These are phyloP conservation scores for Aspergillus sp. DNA, from an alignment of 2,329 filamentous ascomycete species.

Conservation along the genomic window DNA sequence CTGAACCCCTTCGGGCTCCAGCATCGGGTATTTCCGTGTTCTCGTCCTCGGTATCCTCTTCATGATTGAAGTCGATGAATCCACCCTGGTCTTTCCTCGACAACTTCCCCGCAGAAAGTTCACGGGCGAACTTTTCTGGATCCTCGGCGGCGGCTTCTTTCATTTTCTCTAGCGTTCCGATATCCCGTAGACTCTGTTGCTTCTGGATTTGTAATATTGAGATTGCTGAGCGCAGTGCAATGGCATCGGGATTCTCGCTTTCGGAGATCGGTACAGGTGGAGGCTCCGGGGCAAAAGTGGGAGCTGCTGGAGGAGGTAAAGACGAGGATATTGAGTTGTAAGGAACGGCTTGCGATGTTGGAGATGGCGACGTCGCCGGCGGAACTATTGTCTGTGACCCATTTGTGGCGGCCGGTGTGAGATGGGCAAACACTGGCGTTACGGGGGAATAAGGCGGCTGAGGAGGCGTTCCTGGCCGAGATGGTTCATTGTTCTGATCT, in stretches of 20 bases:
- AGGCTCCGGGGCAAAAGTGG: constrained; percentile 36
- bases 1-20: constrained; percentile 4
- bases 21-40: constrained; percentile 24
- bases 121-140: constrained; percentile 69
- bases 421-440: constrained; percentile 44
- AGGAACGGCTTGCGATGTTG: constrained; percentile 18
- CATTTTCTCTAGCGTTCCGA: constrained; percentile 66
- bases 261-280: constrained; percentile 47
- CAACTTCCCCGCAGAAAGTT: constrained; percentile 64
- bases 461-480: constrained; percentile 40
- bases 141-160: constrained; percentile 70
- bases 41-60: constrained; percentile 37
- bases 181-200: constrained; percentile 72
- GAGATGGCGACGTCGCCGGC: constrained; percentile 30
- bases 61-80: constrained; percentile 37
- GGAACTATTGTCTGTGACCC: constrained; percentile 32
- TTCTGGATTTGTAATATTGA: constrained; percentile 84
- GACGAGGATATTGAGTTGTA: constrained; percentile 12
- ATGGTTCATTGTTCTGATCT: constrained; percentile 13
- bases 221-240: constrained; percentile 82
- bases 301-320: constrained; percentile 20
- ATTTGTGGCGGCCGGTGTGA: constrained; percentile 24
- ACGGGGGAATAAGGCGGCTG: constrained; percentile 49
- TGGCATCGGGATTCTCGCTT: constrained; percentile 73
- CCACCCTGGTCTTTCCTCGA: constrained; percentile 37